Evolutionary conservation across 2,329 filamentous ascomycete species (phyloP).

Genomic region (Xenosphaeropsis pyriputrescens): DNA sequence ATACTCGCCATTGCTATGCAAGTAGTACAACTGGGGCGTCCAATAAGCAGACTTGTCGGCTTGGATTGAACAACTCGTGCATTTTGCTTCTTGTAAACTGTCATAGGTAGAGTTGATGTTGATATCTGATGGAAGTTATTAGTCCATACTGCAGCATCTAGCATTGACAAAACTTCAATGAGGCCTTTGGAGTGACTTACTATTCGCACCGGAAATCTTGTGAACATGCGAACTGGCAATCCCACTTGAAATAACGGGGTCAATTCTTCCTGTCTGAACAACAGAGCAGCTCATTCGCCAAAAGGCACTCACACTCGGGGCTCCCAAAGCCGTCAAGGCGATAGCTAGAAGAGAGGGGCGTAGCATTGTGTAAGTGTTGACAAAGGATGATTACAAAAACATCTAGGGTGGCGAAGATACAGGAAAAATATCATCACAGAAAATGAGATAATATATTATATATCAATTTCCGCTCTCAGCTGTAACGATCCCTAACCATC

Average conservation of each 20-base stretch:
- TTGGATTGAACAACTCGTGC: slow-evolving; percentile 64
- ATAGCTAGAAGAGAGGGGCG: too few relatives aligned
- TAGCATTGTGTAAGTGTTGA: too few relatives aligned
- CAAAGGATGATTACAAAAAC: too few relatives aligned
- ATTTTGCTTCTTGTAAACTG: slow-evolving; percentile 42
- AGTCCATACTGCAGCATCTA: neutral
- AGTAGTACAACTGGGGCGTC: slow-evolving; percentile 60
- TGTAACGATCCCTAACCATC: too few relatives aligned
- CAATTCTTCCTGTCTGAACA: slow-evolving; percentile 1
- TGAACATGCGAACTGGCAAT: slow-evolving; percentile 1
- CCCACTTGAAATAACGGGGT: slow-evolving; percentile 1
- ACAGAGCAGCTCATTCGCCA: slow-evolving; percentile 1
- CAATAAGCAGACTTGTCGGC: slow-evolving; percentile 77
- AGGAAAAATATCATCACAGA: too few relatives aligned
- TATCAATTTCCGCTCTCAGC: too few relatives aligned
- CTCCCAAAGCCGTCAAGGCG: too few relatives aligned
- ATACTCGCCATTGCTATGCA: slow-evolving; percentile 34
- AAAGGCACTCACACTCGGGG: neutral
- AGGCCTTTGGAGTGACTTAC: neutral
- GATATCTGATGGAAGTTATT: slow-evolving; percentile 36
- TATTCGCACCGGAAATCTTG: slow-evolving; percentile 2
- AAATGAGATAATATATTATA: too few relatives aligned
- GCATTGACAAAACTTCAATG: neutral
- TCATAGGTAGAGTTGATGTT: slow-evolving; percentile 35
- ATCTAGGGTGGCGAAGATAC: too few relatives aligned